Evolutionary conservation across 305 asterid species (phyloP).

Genomic region (Fraxinus albicans): DNA sequence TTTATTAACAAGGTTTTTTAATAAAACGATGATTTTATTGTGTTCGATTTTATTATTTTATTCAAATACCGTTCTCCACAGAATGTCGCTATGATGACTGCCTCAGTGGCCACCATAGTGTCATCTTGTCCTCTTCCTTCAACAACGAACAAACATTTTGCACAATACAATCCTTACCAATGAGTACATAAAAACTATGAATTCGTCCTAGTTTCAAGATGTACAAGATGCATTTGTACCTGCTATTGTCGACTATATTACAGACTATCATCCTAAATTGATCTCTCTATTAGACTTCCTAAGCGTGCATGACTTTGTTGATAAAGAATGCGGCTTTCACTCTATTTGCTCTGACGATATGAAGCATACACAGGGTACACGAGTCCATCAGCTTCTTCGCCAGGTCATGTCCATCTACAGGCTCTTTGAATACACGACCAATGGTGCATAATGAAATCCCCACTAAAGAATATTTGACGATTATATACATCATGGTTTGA

Average conservation of each 20-base stretch:
- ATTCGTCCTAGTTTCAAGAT: conserved; percentile 2
- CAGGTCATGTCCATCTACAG: neutral
- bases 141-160: neutral
- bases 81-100: neutral
- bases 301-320: neutral
- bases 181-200: neutral
- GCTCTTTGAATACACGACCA: neutral
- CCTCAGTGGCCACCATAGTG: neutral
- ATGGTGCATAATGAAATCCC: neutral
- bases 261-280: neutral
- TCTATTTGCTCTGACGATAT: neutral
- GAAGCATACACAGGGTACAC: neutral
- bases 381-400: neutral
- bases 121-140: neutral
- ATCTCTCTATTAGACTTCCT: neutral
- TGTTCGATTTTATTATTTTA: neutral
- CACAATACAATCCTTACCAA: neutral
- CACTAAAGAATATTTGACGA: neutral
- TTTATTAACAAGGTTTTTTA: neutral
- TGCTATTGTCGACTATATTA: neutral
- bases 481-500: neutral
- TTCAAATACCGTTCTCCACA: neutral
- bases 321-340: neutral
- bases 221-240: neutral
- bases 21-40: neutral